A percentile compares a stretch with the other conserved stretches of the same genome.
These are phyloP conservation scores for Chaetomiaceae sp. DNA, from an alignment of 2,329 filamentous ascomycete species.

Conservation along the genomic window DNA sequence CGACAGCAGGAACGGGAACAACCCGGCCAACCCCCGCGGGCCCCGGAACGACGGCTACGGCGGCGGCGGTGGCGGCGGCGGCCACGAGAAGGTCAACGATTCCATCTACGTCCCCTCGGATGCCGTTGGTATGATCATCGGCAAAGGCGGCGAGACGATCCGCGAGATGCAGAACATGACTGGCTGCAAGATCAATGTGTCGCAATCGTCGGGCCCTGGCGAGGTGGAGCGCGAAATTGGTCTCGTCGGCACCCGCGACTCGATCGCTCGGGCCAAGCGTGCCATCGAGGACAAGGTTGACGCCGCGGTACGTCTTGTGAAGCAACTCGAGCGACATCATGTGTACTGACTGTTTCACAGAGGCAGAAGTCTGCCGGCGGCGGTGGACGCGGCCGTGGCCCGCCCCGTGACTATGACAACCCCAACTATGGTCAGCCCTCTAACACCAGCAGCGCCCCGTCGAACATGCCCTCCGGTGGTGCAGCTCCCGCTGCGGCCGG, in stretches of 20 bases:
- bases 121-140: constrained; percentile 93
- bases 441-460: constrained; percentile 42
- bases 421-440: constrained; percentile 45
- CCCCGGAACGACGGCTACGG: constrained; percentile 26
- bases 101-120: constrained; percentile 83
- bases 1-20: constrained; percentile 59
- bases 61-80: constrained; percentile 30
- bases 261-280: constrained; percentile 74
- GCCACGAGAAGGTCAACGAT: constrained; percentile 69
- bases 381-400: constrained; percentile 40
- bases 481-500: constrained; percentile 39
- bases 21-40: constrained; percentile 22
- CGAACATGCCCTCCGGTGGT: constrained; percentile 37
- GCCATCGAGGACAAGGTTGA: constrained; percentile 92
- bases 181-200: constrained; percentile 92
- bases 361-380: constrained; percentile 50
- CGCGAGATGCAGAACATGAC: constrained; percentile 86
- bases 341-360: constrained; percentile 30
- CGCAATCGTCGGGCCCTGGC: constrained; percentile 69
- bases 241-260: constrained; percentile 70
- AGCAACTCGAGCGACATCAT: not conserved
- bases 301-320: constrained; percentile 63
- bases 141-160: constrained; percentile 90
- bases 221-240: constrained; percentile 84
- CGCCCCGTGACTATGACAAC: constrained; percentile 52